Conservation (phyloP, 2,329 filamentous ascomycete species). For the Aureobasidium sp. region DNA sequence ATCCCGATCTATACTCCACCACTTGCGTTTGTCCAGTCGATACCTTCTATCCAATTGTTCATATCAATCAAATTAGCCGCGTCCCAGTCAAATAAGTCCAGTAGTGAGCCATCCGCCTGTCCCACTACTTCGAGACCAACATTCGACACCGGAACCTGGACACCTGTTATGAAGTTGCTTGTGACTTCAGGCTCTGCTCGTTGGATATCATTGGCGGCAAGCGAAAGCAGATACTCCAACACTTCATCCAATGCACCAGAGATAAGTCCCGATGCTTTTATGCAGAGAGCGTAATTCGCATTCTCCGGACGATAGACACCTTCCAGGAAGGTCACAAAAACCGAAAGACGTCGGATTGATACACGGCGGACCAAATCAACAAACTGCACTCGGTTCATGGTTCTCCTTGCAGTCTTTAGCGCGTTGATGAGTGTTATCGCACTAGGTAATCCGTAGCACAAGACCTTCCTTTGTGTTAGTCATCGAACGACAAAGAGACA, state of each 20-base stretch:
- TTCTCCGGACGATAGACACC: conserved; percentile 15
- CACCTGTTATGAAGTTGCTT: not conserved
- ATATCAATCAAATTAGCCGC: not conserved
- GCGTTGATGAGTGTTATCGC: conserved; percentile 15
- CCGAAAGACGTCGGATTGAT: conserved; percentile 17
- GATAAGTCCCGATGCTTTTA: conserved; percentile 16
- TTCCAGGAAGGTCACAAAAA: conserved; percentile 17
- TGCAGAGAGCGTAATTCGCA: conserved; percentile 16
- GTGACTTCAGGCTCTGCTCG: not conserved
- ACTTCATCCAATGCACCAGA: conserved; percentile 17
- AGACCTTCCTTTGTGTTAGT: conserved; percentile 2
- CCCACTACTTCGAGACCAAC: not conserved
- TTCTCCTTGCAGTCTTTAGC: conserved; percentile 4
- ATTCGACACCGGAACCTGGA: not conserved
- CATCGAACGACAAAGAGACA: not conserved
- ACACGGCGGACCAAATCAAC: conserved; percentile 15
- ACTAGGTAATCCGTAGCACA: conserved; percentile 16
- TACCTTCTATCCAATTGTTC: not conserved
- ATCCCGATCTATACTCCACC: not conserved
- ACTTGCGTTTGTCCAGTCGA: not conserved
- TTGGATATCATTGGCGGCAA: not conserved
- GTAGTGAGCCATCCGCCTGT: not conserved
- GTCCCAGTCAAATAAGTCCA: not conserved
- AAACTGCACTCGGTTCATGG: conserved; percentile 13
- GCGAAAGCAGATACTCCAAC: conserved; percentile 10